These are phyloP conservation scores for Gamarada debralockiae DNA, from an alignment of 495 filamentous ascomycete genomes.

Conservation along the genomic window DNA sequence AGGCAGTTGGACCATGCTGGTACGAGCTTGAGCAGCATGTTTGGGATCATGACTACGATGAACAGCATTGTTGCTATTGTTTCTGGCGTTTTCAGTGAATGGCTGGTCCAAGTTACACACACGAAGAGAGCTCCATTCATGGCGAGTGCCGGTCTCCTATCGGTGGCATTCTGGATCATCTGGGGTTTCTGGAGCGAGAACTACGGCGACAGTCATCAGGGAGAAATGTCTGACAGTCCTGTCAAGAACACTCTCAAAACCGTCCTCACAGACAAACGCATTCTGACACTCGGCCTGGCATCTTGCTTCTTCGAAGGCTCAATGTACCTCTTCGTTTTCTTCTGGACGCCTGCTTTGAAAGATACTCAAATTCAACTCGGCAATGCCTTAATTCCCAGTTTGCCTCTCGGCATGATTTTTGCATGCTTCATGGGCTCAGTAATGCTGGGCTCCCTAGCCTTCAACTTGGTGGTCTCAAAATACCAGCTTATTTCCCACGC, in stretches of 20 bases:
- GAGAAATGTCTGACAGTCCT: neutral
- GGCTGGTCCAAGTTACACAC: conserved; percentile 35
- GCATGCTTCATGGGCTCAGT: conserved; percentile 54
- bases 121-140: conserved; percentile 50
- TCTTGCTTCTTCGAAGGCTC: conserved; percentile 52
- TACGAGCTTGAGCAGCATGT: conserved; percentile 40
- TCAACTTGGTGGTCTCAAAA: conserved; percentile 32
- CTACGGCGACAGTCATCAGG: conserved; percentile 33
- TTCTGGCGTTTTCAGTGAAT: conserved; percentile 40
- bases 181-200: conserved; percentile 46
- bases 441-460: conserved; percentile 44
- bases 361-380: conserved; percentile 27
- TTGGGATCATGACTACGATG: conserved; percentile 48
- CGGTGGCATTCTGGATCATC: conserved; percentile 39
- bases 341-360: conserved; percentile 48
- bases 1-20: conserved; percentile 29
- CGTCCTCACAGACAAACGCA: conserved; percentile 30
- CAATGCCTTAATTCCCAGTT: conserved; percentile 13
- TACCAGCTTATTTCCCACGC: conserved; percentile 23
- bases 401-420: conserved; percentile 56
- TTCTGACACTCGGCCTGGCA: conserved; percentile 42
- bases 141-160: conserved; percentile 36
- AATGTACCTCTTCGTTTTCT: conserved; percentile 57
- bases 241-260: conserved; percentile 13
- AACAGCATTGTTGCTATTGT: conserved; percentile 50